phyloP scores from a whole-genome alignment of 192 early-diverging fungal species.

The Coemansia guatemalensis region DNA sequence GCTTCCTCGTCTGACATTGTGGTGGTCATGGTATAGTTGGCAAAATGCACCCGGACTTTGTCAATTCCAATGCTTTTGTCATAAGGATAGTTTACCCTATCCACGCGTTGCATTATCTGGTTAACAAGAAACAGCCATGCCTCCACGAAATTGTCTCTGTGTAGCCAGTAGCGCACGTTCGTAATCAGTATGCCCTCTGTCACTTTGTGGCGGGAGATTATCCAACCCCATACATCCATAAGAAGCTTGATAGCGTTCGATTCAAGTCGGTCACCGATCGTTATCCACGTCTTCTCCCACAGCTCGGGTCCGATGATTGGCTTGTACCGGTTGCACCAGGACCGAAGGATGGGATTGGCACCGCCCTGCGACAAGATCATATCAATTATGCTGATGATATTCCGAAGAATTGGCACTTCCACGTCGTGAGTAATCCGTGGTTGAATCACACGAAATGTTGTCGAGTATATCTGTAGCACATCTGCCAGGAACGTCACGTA shows the following conservation, averaged over 20 bases:
- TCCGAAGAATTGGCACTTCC: constrained; percentile 7
- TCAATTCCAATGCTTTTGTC: constrained; percentile 10
- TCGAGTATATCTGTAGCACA: constrained; percentile 42
- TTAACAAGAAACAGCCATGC: constrained; percentile 31
- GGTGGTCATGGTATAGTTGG: constrained; percentile 28
- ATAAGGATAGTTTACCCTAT: constrained; percentile 29
- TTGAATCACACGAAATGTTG: constrained; percentile 23
- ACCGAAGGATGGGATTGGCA: constrained; percentile 25
- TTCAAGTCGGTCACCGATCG: constrained; percentile 47
- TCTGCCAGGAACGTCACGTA: constrained; percentile 31
- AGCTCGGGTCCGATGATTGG: constrained; percentile 26
- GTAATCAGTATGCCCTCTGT: constrained; percentile 7
- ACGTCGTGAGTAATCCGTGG: constrained; percentile 2
- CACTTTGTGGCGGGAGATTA: constrained; percentile 9
- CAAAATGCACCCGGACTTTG: constrained; percentile 19
- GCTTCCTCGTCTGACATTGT: constrained; percentile 15
- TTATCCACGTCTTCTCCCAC: constrained; percentile 50
- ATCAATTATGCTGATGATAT: constrained; percentile 28
- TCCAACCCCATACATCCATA: constrained; percentile 40
- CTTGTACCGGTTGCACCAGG: constrained; percentile 31
- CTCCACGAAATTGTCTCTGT: constrained; percentile 31
- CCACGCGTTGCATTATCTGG: constrained; percentile 24
- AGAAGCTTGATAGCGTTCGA: constrained; percentile 36
- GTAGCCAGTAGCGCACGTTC: constrained; percentile 37
- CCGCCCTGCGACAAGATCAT: constrained; percentile 50